Evolutionary conservation across 805 yeast species (phyloP), one percentile per base, ranked within the genome.

Genomic region (Brettanomyces bruxellensis): DNA sequence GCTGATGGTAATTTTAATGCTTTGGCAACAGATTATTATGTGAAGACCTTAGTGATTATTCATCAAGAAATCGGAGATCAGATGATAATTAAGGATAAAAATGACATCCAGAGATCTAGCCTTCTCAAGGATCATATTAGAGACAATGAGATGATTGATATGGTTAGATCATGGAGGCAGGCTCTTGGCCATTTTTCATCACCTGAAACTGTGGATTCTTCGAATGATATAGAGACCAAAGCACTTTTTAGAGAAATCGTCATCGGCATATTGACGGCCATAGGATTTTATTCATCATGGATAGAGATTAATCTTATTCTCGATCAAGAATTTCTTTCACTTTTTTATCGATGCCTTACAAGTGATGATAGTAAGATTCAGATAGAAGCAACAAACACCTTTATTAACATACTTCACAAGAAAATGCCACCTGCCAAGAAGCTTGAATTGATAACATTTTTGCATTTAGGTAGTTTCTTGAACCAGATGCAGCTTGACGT

Each of bases 61-160:
- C 97, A 93, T 62, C 81, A 82, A 28, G 96, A 90, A 65, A 88
- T 93, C 54, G 99, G 95, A 34, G 99, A 93, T 62, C 93, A 86
- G 59, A 75, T 90, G 53, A 84, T 89, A 52, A 67, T 80, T 32
- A 77, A 95, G 55, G 78, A 83, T 18, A 78, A 78, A 53, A 76
- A 76, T 24, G 63, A 73, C 13, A 76, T 76, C 40, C 81, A 80
- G 41, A 76, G 86, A 56, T 86, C 85, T 62, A 83, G 76, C 54
- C 65, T 69, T 40, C 70, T 93, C 50, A 93, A 93, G 60, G 99
- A 93, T 64, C 71, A 77, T 25, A 83, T 93, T 54, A 76, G 99
- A 63, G 71, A 72, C 11, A 73, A 78, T 44, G 97, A 89, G 61
- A 82, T 91, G 81, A 67, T 70, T 22, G 62, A 68, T 8, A 66